Base-by-base conservation (phyloP, 768 basidiomycete species). In the Terana coerulea region DNA sequence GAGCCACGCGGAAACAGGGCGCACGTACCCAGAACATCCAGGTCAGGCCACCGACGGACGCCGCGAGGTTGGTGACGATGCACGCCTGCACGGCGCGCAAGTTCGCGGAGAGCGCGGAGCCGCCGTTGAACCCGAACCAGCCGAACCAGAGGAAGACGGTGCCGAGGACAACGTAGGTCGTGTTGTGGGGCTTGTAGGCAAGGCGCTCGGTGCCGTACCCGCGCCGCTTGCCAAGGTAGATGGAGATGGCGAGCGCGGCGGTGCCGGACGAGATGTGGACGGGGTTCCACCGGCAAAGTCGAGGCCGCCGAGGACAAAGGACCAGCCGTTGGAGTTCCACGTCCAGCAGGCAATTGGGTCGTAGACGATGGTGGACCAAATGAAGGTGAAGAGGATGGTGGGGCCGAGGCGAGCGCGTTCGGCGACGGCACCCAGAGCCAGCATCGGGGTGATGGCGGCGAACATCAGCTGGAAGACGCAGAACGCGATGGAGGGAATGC, bases 91-190 rank as follows among this genome's bases (percentile, higher is more conserved):
- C 80, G 6, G 93, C 95, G 58, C 91, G 81, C 54, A 95, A 72
- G 69, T 93, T 95, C 33, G 94, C 93, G 22, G 84, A 78, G 56
- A 98, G 79, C 8, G 94, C 94, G 14, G 84, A 87, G 21, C 95
- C 95, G 6, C 95, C 95, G 67, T 94, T 94, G 78, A 94, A 94
- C 1, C 91, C 91, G 54, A 95, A 91, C 95, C 95, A 98, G 4
- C 89, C 89, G 52, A 92, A 91, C 92, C 93, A 97, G 46, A 98
- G 88, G 64, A 95, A 79, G 2, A 87, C 81, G 0, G 95, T 98
- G 9, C 95, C 95, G n/a, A 97, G 74, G 37, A 97, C 76, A 54
- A 98, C 91, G 63, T 94, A 94, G 22, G 86, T 86, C 15, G 91
- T 90, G 67, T 95, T 97, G 65, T 95, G 90, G 0, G 95, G 94